A percentile compares a stretch with the other conserved stretches of the same genome.
phyloP scores from a whole-genome alignment of 768 basidiomycete genomes.

The Tephrocybe rancida region DNA sequence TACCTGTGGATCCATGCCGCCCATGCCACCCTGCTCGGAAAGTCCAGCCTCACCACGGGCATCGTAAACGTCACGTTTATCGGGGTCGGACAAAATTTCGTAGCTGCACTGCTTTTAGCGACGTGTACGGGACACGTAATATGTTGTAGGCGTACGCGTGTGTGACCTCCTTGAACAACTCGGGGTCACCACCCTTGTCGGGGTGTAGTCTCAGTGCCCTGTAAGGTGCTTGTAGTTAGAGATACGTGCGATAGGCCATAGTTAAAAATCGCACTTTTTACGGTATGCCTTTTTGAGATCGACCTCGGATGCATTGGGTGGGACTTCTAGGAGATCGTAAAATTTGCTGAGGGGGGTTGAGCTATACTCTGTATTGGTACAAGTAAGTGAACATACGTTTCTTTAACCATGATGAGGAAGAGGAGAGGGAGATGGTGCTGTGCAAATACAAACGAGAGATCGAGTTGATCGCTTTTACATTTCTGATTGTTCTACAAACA shows the following conservation, averaged over 20 bases:
- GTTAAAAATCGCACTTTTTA: conserved; percentile 66
- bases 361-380: conserved; percentile 6
- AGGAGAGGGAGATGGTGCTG: conserved; percentile 18
- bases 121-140: conserved; percentile 8
- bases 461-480: conserved; percentile 32
- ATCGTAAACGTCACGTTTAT: conserved; percentile 85
- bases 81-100: conserved; percentile 88
- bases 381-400: conserved; percentile 50
- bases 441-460: conserved; percentile 6
- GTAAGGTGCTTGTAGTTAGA: conserved; percentile 9
- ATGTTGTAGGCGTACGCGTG: conserved; percentile 71
- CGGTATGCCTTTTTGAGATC: conserved; percentile 97
- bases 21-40: conserved; percentile 84
- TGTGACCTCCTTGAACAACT: conserved; percentile 96
- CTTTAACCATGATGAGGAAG: conserved; percentile 64
- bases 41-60: conserved; percentile 91
- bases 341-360: conserved; percentile 60
- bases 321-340: conserved; percentile 90
- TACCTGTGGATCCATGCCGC: conserved; percentile 96
- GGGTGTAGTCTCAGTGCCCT: conserved; percentile 88
- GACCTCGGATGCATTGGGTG: conserved; percentile 73
- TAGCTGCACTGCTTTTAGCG: conserved; percentile 54
- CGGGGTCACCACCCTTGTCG: conserved; percentile 95
- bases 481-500: conserved; percentile 46
- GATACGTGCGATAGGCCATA: conserved; percentile 3